Conservation (phyloP, 768 basidiomycete species). For the Termitomyces sp. region DNA sequence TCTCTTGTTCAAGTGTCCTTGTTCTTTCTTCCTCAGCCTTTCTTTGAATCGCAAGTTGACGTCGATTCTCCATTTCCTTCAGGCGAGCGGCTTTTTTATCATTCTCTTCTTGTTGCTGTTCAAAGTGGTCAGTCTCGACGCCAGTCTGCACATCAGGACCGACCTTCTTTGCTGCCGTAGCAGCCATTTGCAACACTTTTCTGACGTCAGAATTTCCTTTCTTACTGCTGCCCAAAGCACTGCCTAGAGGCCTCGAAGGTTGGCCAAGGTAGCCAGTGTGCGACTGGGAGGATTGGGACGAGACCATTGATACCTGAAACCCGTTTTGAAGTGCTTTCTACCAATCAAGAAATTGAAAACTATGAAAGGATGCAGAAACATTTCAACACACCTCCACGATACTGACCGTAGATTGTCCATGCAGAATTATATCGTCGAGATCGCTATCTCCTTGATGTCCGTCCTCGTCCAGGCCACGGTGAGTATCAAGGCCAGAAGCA, state of each 20-base stretch:
- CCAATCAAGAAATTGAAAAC: slow-evolving; percentile 8
- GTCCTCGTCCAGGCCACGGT: slow-evolving; percentile 15
- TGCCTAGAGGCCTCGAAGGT: slow-evolving; percentile 64
- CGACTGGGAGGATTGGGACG: slow-evolving; percentile 41
- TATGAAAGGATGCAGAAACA: neutral
- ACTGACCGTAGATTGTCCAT: slow-evolving; percentile 29
- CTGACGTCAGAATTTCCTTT: slow-evolving; percentile 75
- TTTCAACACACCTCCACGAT: slow-evolving; percentile 36
- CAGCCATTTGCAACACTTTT: slow-evolving; percentile 72
- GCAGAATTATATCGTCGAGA: slow-evolving; percentile 36
- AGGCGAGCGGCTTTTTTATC: slow-evolving; percentile 72
- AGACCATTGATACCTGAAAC: slow-evolving; percentile 52
- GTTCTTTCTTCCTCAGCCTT: slow-evolving; percentile 77
- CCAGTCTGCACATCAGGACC: slow-evolving; percentile 6
- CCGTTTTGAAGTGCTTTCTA: slow-evolving; percentile 32
- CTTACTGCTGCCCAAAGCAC: slow-evolving; percentile 61
- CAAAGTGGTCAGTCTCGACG: neutral
- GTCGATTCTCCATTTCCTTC: slow-evolving; percentile 79
- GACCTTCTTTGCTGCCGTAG: slow-evolving; percentile 85
- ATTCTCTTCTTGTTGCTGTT: slow-evolving; percentile 83
- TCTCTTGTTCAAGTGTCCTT: slow-evolving; percentile 59
- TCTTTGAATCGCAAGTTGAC: slow-evolving; percentile 62
- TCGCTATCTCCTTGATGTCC: slow-evolving; percentile 25
- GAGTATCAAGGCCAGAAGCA: slow-evolving; percentile 31
- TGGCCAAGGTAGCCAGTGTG: slow-evolving; percentile 63